Base-by-base conservation (phyloP, 2,329 filamentous ascomycete species). In the Penicillium sp. region DNA sequence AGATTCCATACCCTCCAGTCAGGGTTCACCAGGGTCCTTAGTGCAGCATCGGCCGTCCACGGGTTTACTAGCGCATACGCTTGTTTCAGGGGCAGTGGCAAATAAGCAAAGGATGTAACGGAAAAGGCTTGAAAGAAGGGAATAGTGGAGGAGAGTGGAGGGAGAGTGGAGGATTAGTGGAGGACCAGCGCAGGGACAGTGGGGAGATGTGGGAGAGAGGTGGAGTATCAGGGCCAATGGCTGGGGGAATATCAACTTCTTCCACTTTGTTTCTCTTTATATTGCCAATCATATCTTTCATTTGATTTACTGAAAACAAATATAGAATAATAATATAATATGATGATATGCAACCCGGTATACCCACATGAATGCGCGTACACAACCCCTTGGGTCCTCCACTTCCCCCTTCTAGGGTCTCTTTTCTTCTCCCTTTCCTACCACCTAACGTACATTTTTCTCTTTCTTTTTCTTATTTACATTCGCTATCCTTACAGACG, bases 341-440 rank as follows among this genome's bases (percentile, higher is more conserved):
- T 33, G 9, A 43, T 45, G 42, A 56, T 45, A 21, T 31, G 23
- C 48, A 33, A 33, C 38, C 3, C n/a, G 27, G 10, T 27, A 10
- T 54, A 19, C 62, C 56, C 51, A 58, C 60, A 46, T 46, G 40
- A 27, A 53, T 54, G 45, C 52, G 52, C 37, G 52, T 54, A 37
- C 33, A 21, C n/a, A 17, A 33, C 35, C 45, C 52, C 45, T 35
- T 49, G 25, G 19, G 9, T 35, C 47, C 31, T 57, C 57, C 54
- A 45, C 40, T 51, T 56, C 29, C 9, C 58, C 53, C 23, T 58
- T 61, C 49, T 48, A 58, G 40, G 52, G 19, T 27, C 37, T 43
- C 48, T 59, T 53, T 58, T 56, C 41, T 47, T 47, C 50, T 33
- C 45, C 45, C 31, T 7, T 27, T 49, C 33, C 40, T 53, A 8